Base-by-base conservation (phyloP, 208 protist genomes). In the Crithidia brevicula region DNA sequence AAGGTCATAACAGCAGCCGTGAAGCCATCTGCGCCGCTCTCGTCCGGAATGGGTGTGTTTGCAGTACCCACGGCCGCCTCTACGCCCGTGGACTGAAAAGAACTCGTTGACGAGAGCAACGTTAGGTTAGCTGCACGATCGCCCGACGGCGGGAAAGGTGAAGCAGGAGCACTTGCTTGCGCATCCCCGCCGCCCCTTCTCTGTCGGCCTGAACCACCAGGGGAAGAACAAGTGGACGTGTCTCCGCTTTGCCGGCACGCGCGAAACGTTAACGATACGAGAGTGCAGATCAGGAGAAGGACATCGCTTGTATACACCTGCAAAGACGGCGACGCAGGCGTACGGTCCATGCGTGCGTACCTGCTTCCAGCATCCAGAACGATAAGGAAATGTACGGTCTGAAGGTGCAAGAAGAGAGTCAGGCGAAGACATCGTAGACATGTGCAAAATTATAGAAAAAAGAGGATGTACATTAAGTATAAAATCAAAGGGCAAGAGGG, bases 241-340 rank as follows among this genome's bases (percentile, higher is more conserved):
- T 28, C 50, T 13, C 11, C 25, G 4, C 47, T 16, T n/a, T 66
- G 59, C 1, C 59, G 51, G 16, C 20, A 61, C 11, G 59, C 47
- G 10, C 67, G 59, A 34, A 59, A 74, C 5, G 56, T 40, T 18
- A 74, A 40, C 15, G 67, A 74, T 9, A 61, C 3, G 40, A 74
- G 23, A 10, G 59, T 74, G 38, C 30, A 27, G 25, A 53, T 16
- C 10, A 66, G 25, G 23, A 74, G 51, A n/a, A 62, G 16, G n/a
- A 56, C 50, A 28, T 74, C 67, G 16, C 59, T 61, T 22, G 16
- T 36, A 50, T 40, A 31, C 38, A 53, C 50, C 34, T 50, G 51
- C 18, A 43, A 23, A 33, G 50, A 20, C 6, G 47, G 13, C 25
- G 62, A 22, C 8, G 43, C 31, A 42, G 46, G 13, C 22, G 59